phyloP scores from a whole-genome alignment of 305 asterid species.

The Coffea humblotiana region DNA sequence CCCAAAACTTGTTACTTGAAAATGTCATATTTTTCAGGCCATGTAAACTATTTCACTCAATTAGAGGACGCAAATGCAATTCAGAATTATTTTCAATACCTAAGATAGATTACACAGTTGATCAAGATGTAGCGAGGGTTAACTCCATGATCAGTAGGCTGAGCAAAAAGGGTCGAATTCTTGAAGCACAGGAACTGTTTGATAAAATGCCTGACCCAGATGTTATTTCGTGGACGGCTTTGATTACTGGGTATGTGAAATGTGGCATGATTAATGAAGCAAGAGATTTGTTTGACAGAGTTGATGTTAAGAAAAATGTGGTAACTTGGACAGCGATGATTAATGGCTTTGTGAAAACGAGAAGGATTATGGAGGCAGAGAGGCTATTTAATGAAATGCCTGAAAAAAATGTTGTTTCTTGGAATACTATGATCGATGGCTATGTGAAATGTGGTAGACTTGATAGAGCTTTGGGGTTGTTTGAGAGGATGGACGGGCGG shows the following conservation, averaged over 20 bases:
- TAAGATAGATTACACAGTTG: conserved; percentile 3
- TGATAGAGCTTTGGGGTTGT: conserved; percentile 13
- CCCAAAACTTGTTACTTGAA: conserved; percentile 8
- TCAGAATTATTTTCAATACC: neutral
- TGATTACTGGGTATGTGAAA: conserved; percentile 55
- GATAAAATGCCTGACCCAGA: conserved; percentile 59
- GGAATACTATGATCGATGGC: conserved; percentile 50
- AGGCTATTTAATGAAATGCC: conserved; percentile 61
- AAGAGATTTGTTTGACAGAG: conserved; percentile 51
- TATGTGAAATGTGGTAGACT: conserved; percentile 8
- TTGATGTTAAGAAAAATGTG: conserved; percentile 52
- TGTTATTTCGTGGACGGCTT: conserved; percentile 65
- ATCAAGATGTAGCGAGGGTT: neutral
- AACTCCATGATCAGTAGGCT: conserved; percentile 4
- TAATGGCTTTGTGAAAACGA: conserved; percentile 46
- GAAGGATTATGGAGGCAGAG: conserved; percentile 45
- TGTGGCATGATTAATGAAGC: conserved; percentile 55
- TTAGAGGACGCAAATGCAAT: neutral
- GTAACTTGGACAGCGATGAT: conserved; percentile 71
- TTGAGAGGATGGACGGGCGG: conserved; percentile 27
- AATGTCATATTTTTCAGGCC: neutral
- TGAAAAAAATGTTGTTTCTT: conserved; percentile 50
- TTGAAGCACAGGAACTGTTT: conserved; percentile 53
- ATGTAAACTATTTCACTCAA: neutral
- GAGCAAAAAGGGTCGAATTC: conserved; percentile 5